A percentile compares a stretch with the other conserved stretches of the same genome.
These are phyloP conservation scores for Rhynchosporium agropyri DNA, from an alignment of 2,329 filamentous ascomycete genomes.

Conservation along the genomic window DNA sequence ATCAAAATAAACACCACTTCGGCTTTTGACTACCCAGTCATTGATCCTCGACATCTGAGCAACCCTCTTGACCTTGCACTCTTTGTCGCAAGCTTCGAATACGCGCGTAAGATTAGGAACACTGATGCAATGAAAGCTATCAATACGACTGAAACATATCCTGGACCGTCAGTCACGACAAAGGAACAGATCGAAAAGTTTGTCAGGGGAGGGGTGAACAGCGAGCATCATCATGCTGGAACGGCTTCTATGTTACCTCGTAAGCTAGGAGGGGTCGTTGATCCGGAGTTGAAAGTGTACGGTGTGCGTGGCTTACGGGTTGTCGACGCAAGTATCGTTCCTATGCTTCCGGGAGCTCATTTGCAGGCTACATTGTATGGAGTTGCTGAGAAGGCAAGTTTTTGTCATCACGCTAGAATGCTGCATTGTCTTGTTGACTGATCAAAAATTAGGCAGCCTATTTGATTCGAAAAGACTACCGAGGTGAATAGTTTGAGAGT, in stretches of 20 bases:
- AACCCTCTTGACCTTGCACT: conserved; percentile 41
- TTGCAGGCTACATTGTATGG: conserved; percentile 29
- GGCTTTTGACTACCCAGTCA: conserved; percentile 41
- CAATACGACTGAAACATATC: conserved; percentile 39
- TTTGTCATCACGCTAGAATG: too few relatives aligned
- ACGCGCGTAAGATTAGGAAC: conserved; percentile 16
- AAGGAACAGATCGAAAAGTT: conserved; percentile 36
- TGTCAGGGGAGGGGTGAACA: conserved; percentile 32
- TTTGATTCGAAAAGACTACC: too few relatives aligned
- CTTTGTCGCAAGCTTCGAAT: conserved; percentile 38
- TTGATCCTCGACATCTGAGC: conserved; percentile 41
- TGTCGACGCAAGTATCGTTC: conserved; percentile 37
- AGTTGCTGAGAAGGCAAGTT: conserved; percentile 34
- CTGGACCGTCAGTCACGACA: conserved; percentile 35
- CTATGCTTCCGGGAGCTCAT: conserved; percentile 29
- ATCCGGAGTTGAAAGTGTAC: conserved; percentile 34
- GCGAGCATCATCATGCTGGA: conserved; percentile 20
- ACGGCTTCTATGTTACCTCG: conserved; percentile 33
- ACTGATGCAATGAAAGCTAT: conserved; percentile 39
- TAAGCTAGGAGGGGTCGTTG: conserved; percentile 36
- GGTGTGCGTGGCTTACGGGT: conserved; percentile 34
- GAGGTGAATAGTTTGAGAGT: too few relatives aligned
- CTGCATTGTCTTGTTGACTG: too few relatives aligned
- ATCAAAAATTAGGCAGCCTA: too few relatives aligned
- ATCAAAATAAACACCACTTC: conserved; percentile 26